Evolutionary conservation across 2,329 filamentous ascomycete species (phyloP).

Genomic region (Colletotrichum sp.): DNA sequence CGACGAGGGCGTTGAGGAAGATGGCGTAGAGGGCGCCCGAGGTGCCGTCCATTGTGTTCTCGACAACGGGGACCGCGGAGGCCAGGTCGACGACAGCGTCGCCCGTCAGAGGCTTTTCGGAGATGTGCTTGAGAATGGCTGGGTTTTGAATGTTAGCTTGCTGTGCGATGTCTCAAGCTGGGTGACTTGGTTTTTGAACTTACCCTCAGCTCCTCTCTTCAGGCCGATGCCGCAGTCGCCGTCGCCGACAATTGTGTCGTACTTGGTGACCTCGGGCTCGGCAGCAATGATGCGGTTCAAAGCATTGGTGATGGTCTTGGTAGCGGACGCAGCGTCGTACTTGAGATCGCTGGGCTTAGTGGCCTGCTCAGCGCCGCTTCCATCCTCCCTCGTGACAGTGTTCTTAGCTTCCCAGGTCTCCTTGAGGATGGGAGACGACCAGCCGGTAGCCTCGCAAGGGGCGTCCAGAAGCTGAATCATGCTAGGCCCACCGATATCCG

Average conservation of each 20-base stretch:
- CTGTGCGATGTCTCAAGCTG: neutral
- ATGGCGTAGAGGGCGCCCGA: conserved; percentile 74
- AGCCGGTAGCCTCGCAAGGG: conserved; percentile 72
- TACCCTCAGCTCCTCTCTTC: conserved; percentile 83
- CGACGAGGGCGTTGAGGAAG: conserved; percentile 85
- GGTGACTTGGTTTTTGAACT: conserved; percentile 20
- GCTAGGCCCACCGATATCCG: conserved; percentile 62
- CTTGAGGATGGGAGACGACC: conserved; percentile 68
- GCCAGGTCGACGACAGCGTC: conserved; percentile 60
- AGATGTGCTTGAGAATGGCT: conserved; percentile 60
- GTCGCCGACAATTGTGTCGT: conserved; percentile 85
- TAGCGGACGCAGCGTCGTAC: conserved; percentile 57
- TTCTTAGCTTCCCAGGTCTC: conserved; percentile 68
- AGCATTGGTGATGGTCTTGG: conserved; percentile 58
- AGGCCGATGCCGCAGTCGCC: conserved; percentile 89
- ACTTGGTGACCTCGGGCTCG: conserved; percentile 75
- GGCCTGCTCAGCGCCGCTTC: conserved; percentile 33
- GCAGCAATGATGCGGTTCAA: conserved; percentile 67
- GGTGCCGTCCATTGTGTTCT: conserved; percentile 66
- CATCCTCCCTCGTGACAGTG: conserved; percentile 48
- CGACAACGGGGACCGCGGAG: conserved; percentile 58
- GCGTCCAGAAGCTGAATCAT: conserved; percentile 75
- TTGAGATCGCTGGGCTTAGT: conserved; percentile 52
- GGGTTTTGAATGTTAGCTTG: conserved; percentile 19
- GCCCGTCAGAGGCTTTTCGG: conserved; percentile 48